Conservation (phyloP, 2,329 filamentous ascomycete species). For the Scortechinia acanthostroma region DNA sequence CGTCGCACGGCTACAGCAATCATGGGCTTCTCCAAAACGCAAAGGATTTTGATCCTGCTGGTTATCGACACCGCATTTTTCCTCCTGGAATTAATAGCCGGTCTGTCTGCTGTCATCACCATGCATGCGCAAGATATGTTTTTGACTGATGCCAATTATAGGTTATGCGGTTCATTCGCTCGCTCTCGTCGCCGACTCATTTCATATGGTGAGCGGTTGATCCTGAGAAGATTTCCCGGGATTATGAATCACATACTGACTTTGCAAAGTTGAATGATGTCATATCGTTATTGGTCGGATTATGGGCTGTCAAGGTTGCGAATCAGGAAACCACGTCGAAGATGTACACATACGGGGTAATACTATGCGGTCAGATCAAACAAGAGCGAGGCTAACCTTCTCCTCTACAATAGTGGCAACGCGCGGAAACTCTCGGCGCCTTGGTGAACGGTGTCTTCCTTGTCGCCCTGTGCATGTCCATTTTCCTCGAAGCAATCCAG, state of each 20-base stretch:
- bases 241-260: constrained; percentile 3
- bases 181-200: constrained; percentile 90
- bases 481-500: constrained; percentile 89
- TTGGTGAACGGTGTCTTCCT: constrained; percentile 97
- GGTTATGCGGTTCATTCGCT: constrained; percentile 65
- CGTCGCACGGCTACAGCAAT: constrained; percentile 6
- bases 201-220: constrained; percentile 72
- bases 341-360: constrained; percentile 78
- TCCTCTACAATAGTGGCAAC: constrained; percentile 56
- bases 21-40: constrained; percentile 88
- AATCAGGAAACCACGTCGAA: constrained; percentile 73
- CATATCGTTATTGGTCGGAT: constrained; percentile 80
- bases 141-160: neutral
- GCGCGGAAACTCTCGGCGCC: constrained; percentile 90
- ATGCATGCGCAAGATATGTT: neutral
- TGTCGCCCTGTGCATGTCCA: constrained; percentile 90
- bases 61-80: constrained; percentile 87
- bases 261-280: constrained; percentile 79
- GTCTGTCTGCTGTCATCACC: constrained; percentile 40
- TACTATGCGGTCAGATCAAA: neutral
- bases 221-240: constrained; percentile 2
- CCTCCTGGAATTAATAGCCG: constrained; percentile 76
- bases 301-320: constrained; percentile 91
- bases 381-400: neutral
- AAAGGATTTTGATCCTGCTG: constrained; percentile 86